Percentiles rank a stretch among this genome's conserved stretches.
Conservation (phyloP, 2,329 filamentous ascomycete genomes). For the Colletotrichum nymphaeae region DNA sequence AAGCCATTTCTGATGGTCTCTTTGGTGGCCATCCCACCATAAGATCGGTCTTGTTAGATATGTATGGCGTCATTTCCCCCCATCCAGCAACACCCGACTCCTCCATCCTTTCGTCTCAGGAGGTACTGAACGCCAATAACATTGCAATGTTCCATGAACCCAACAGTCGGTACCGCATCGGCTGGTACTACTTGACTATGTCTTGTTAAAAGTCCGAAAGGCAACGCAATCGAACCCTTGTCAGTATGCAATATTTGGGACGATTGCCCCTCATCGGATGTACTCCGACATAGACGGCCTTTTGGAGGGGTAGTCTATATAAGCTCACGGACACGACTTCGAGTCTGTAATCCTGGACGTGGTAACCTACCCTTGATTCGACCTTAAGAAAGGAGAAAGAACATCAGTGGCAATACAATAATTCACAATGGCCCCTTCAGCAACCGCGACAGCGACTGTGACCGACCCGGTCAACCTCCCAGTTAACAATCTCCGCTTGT, state of each 20-base stretch:
- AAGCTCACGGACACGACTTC: constrained; percentile 4
- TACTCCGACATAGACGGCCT: neutral
- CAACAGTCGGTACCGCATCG: constrained; percentile 18
- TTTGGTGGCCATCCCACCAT: neutral
- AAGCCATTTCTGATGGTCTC: neutral
- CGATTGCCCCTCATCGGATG: constrained; percentile 25
- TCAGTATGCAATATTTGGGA: constrained; percentile 49
- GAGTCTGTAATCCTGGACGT: neutral
- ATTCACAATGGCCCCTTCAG: constrained; percentile 47
- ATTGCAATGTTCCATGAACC: neutral
- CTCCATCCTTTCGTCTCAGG: constrained; percentile 6
- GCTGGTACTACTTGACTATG: neutral
- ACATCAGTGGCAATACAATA: neutral
- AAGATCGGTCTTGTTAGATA: neutral
- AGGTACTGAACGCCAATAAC: constrained; percentile 14
- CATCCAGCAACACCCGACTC: neutral
- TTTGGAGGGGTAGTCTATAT: constrained; percentile 28
- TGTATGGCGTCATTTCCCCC: constrained; percentile 29
- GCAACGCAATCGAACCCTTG: constrained; percentile 61
- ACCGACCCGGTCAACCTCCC: constrained; percentile 34
- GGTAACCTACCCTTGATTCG: neutral
- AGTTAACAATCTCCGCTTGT: constrained; percentile 50
- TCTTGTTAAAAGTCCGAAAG: neutral
- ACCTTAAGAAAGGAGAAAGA: neutral
- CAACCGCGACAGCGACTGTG: constrained; percentile 44